phyloP scores from a whole-genome alignment of 805 yeast genomes.

The Saturnispora besseyi region DNA sequence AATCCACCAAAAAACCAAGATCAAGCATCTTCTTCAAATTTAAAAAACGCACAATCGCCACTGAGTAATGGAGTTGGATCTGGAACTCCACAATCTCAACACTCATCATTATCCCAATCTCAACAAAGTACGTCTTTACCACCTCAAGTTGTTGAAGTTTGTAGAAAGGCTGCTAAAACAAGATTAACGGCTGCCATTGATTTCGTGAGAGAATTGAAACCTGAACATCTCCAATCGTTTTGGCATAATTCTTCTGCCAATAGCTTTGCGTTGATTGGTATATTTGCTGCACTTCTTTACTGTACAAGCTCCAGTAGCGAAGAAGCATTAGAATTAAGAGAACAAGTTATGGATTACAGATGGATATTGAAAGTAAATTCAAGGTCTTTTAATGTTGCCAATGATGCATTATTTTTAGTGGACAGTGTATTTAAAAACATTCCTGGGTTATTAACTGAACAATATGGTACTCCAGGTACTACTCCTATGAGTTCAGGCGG shows the following conservation, averaged over 20 bases:
- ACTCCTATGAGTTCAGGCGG: neutral
- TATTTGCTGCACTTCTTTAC: constrained; percentile 75
- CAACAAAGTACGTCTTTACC: constrained; percentile 26
- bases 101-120: neutral
- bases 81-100: constrained; percentile 1
- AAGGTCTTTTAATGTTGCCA: constrained; percentile 68
- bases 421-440: constrained; percentile 66
- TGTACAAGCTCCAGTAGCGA: constrained; percentile 55
- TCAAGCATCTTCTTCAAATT: neutral
- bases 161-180: constrained; percentile 79
- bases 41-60: constrained; percentile 1
- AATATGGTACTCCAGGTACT: constrained; percentile 9
- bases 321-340: constrained; percentile 57
- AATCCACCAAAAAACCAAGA: neutral
- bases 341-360: constrained; percentile 65
- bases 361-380: constrained; percentile 69
- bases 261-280: constrained; percentile 74
- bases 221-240: constrained; percentile 78
- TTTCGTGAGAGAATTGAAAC: constrained; percentile 62
- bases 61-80: neutral
- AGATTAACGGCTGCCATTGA: constrained; percentile 76
- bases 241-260: constrained; percentile 82
- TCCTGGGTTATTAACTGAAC: constrained; percentile 48
- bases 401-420: constrained; percentile 61
- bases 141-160: constrained; percentile 50